These are phyloP conservation scores for Penicillium sp. DNA, from an alignment of 2,329 filamentous ascomycete genomes.

Conservation along the genomic window DNA sequence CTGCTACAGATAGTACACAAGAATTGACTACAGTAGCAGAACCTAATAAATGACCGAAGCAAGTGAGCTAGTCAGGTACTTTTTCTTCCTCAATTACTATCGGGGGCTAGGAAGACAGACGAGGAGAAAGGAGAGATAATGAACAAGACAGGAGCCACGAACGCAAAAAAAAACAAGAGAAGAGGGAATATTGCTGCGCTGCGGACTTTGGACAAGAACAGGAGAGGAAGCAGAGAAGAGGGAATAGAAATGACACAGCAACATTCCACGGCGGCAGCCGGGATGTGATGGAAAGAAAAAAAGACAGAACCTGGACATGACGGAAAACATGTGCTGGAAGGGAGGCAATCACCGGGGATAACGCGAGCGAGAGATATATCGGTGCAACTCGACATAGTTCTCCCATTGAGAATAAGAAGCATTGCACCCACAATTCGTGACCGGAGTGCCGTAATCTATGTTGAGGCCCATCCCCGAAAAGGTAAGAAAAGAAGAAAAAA, in stretches of 20 bases:
- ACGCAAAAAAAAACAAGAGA: conserved; percentile 31
- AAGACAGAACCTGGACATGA: conserved; percentile 9
- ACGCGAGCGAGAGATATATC: not conserved
- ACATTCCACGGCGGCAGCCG: conserved; percentile 19
- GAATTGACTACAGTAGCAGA: not conserved
- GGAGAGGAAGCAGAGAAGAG: conserved; percentile 23
- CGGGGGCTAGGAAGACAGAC: conserved; percentile 28
- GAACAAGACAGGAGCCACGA: conserved; percentile 20
- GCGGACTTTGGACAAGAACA: conserved; percentile 35
- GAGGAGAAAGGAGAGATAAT: conserved; percentile 26
- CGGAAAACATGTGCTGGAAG: conserved; percentile 3
- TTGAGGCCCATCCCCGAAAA: conserved; percentile 21
- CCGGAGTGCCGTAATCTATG: conserved; percentile 33
- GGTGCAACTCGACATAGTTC: no score
- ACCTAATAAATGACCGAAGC: not conserved
- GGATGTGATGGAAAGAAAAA: conserved; percentile 13
- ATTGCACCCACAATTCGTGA: conserved; percentile 27
- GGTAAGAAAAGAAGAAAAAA: conserved; percentile 28
- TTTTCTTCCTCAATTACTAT: conserved; percentile 37
- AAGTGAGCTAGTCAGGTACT: conserved; percentile 16
- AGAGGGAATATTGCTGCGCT: conserved; percentile 44
- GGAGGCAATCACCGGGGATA: conserved; percentile 13
- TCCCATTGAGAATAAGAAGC: conserved; percentile 7
- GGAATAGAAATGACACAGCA: conserved; percentile 25
- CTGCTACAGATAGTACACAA: not conserved